Percentiles rank a stretch among this genome's conserved stretches.
Evolutionary conservation across 139 green algal species (phyloP).

Genomic region (Yamagishiella unicocca): DNA sequence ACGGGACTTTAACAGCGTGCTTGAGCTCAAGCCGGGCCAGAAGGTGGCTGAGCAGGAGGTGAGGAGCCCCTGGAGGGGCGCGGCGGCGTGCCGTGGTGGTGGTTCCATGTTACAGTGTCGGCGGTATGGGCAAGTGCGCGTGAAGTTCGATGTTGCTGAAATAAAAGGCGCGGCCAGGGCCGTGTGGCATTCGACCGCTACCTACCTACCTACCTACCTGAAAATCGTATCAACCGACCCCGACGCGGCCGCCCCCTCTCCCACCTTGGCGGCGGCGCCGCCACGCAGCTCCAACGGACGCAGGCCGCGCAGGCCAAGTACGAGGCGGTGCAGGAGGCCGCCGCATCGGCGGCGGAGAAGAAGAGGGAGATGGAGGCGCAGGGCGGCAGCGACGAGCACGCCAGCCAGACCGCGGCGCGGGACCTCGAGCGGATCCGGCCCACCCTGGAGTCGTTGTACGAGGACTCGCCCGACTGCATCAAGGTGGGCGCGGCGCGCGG

Average conservation of each 20-base stretch:
- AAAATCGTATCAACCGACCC: neutral
- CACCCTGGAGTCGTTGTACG: slow-evolving; percentile 54
- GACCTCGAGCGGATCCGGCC: slow-evolving; percentile 4
- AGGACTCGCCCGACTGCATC: slow-evolving; percentile 64
- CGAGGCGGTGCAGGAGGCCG: neutral
- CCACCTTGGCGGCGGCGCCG: neutral
- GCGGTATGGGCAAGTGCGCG: too few relatives aligned
- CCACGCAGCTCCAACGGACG: slow-evolving; percentile 37
- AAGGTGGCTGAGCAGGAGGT: slow-evolving; percentile 68
- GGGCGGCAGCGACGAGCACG: neutral
- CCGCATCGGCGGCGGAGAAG: neutral
- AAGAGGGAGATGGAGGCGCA: neutral
- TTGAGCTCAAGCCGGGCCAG: slow-evolving; percentile 63
- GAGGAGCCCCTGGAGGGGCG: neutral
- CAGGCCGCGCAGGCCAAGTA: neutral
- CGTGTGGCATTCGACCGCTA: too few relatives aligned
- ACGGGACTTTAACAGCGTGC: slow-evolving; percentile 67
- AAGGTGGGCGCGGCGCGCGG: too few relatives aligned
- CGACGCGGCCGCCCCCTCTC: neutral
- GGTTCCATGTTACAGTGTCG: too few relatives aligned
- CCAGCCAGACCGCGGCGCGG: neutral
- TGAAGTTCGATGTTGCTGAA: too few relatives aligned
- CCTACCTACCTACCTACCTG: too few relatives aligned
- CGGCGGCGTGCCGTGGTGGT: neutral
- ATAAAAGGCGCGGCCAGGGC: too few relatives aligned